Evolutionary conservation across 805 yeast species (phyloP), one percentile per base, ranked within the genome.

Genomic region (Candida tibetensis): DNA sequence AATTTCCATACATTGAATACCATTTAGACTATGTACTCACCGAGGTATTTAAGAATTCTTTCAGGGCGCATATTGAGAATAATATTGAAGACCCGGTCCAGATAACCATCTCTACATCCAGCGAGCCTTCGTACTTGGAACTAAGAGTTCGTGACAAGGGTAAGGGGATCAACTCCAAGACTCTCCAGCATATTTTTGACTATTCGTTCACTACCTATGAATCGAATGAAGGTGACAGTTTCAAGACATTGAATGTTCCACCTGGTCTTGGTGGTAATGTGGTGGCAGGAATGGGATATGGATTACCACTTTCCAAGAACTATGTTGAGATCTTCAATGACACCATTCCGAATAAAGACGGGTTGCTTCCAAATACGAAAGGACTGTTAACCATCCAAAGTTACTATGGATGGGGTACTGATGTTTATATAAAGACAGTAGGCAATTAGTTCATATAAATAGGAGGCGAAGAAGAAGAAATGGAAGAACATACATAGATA

Each of bases 271-370:
- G 82, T 1, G 83, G 85, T 1, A 75, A 75, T 50, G 67, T 74
- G 6, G 79, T 91, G 25, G 96, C 97, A 0, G 99, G 99, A 0
- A 85, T 93, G 85, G 98, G 98, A 0, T 91, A 88, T 56, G 99
- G 99, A 0, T 62, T 91, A 39, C 98, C 98, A 5, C 66, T 91
- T 45, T 85, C 90, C 67, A 68, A 64, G 45, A 62, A 59, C 45
- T 69, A 69, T 48, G 55, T 67, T 14, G 72, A 69, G 48, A 60
- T 66, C 2, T 69, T 69, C 46, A 66, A 67, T 43, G 69, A 62
- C 36, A 59, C 66, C 3, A 26, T 55, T 3, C 23, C 42, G 7
- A 34, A 40, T 15, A 51, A 45, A 7, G 47, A 46, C 5, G 40
- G 41, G 6, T 18, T 18, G 5, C 38, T 37, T 15, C 40, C 48